A percentile compares a stretch with the other conserved stretches of the same genome.
Conservation (phyloP, 495 filamentous ascomycete genomes). For the Jackrogersella multiformis region DNA sequence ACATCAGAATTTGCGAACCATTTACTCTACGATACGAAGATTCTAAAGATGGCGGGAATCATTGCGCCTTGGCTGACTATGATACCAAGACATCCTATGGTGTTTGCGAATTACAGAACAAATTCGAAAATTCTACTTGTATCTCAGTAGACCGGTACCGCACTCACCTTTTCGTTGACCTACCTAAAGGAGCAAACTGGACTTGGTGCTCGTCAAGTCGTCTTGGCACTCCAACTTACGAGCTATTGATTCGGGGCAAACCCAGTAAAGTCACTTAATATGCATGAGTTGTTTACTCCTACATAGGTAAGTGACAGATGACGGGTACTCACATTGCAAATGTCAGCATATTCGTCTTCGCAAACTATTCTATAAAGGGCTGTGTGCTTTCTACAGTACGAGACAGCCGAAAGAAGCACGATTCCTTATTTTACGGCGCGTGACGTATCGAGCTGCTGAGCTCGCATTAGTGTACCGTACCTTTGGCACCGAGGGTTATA, state of each 20-base stretch:
- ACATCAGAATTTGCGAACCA: background rate
- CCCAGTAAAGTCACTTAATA: no score
- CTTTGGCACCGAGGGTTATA: background rate
- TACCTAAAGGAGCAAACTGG: background rate
- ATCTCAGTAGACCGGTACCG: slow-evolving; percentile 2
- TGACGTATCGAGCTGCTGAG: background rate
- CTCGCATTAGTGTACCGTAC: background rate
- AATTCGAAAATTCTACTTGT: background rate
- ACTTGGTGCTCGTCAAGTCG: background rate
- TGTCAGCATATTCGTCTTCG: no score
- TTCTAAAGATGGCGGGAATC: background rate
- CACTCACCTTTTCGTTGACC: background rate
- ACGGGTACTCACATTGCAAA: no score
- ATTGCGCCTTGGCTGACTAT: background rate
- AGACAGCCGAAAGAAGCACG: background rate
- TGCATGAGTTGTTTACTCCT: no score
- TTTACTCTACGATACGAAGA: background rate
- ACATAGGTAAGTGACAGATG: background rate
- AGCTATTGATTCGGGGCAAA: background rate
- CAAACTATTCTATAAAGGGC: no score
- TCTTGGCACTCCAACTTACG: background rate
- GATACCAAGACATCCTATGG: background rate
- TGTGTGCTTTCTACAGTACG: background rate
- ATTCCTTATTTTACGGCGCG: background rate
- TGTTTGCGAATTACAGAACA: background rate